Evolutionary conservation across 768 basidiomycete genomes (phyloP).

Genomic region (Lyophyllum shimeji): DNA sequence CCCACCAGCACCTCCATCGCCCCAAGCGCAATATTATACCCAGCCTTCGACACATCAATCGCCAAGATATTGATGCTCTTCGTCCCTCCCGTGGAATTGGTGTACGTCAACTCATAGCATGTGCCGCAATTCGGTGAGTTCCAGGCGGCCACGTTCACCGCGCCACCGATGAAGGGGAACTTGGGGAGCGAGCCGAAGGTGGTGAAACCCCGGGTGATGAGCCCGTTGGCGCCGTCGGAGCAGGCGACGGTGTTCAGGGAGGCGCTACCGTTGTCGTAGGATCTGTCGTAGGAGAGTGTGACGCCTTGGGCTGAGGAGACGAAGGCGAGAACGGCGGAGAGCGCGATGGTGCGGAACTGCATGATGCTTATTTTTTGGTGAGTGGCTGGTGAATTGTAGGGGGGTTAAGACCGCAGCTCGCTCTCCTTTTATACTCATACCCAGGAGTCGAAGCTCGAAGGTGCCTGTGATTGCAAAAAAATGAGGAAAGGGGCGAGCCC

Average conservation of each 20-base stretch:
- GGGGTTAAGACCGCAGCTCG: background rate
- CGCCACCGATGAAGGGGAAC: constrained; percentile 56
- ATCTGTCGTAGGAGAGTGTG: constrained; percentile 32
- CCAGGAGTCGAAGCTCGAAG: background rate
- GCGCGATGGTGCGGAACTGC: constrained; percentile 28
- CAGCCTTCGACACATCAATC: constrained; percentile 36
- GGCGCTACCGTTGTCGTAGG: constrained; percentile 33
- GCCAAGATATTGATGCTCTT: constrained; percentile 42
- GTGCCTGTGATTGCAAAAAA: background rate
- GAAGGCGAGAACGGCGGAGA: constrained; percentile 20
- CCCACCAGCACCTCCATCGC: constrained; percentile 30
- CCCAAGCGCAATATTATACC: constrained; percentile 24
- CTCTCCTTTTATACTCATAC: background rate
- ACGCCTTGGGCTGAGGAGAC: constrained; percentile 5
- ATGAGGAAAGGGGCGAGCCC: background rate
- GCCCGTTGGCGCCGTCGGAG: constrained; percentile 48
- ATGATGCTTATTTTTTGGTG: too few relatives aligned
- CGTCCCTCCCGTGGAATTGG: constrained; percentile 18
- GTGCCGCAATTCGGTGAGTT: constrained; percentile 49
- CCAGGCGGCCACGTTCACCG: constrained; percentile 40
- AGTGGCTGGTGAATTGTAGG: background rate
- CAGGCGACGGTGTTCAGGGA: constrained; percentile 43
- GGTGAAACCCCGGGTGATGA: constrained; percentile 35
- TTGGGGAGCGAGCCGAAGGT: constrained; percentile 46
- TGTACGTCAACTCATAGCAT: constrained; percentile 52